Evolutionary conservation across 2,329 filamentous ascomycete genomes (phyloP), one percentile per base, ranked within the genome.

Genomic region (Diaporthe aspalathi): DNA sequence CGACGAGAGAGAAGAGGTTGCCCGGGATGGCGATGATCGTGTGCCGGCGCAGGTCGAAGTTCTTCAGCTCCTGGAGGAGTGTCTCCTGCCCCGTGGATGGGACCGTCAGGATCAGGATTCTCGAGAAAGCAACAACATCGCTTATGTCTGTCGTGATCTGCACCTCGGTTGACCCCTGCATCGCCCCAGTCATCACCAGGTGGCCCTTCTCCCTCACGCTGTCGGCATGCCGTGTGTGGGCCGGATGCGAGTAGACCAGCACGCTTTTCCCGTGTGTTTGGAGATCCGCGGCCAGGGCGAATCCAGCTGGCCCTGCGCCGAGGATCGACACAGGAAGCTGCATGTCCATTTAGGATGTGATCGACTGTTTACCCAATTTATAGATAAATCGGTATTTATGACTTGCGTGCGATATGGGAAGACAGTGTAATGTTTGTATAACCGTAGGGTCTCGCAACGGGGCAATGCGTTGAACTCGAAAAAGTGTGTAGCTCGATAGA

Each of bases 1-100:
- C 73, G 22, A 76, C 68, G 14, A 78, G 70, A 1, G 74, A 74
- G 49, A 78, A 76, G 5, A 77, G 65, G 52, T 78, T 78, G 0
- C 76, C 76, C 0, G 76, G 76, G 9, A 76, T 67, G 2, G 76
- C 76, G 62, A 78, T 74, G 32, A 78, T 70, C 14, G 73, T 72
- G 52, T 75, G 74, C 11, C 50, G 63, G 3, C 72, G 54, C 22
- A 75, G 66, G 50, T 70, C 62, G 68, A 73, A 71, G 1, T 11
- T 53, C 20, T 68, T 69, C 14, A 75, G 53, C 29, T 68, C 65
- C 53, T 71, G 29, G 11, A 75, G 68, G 14, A 75, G 68, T 3
- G 72, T 74, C 11, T 74, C 72, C 47, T 75, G 74, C 5, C 72
- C 74, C 5, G 69, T 74, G 3, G 74, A 75, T 3, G 74, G 74